Evolutionary conservation across 2,329 filamentous ascomycete genomes (phyloP), one percentile per base, ranked within the genome.

Genomic region (Venturia asperata): DNA sequence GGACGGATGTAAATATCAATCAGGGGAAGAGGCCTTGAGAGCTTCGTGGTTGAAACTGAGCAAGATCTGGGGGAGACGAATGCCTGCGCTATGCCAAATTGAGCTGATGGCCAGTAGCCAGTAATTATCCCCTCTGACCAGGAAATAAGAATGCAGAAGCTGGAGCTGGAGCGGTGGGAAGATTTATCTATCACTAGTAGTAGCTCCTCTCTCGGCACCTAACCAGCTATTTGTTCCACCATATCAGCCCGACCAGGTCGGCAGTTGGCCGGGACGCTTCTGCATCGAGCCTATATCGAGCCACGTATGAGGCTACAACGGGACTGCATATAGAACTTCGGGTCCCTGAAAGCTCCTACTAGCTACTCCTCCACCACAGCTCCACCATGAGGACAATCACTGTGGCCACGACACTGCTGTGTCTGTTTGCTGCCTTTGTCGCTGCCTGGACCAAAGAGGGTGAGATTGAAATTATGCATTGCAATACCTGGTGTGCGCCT

Each of bases 391-490:
- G 83, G 83, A 78, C 86, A 71, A 81, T 85, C 66, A 72, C 77
- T 67, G 78, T 87, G 70, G 78, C 90, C 71, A 82, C 88, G 64
- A 72, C 93, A 70, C 82, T 90, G 76, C 82, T 93, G 67, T 85
- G 85, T 78, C 78, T 88, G 70, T 77, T 91, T 69, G 84, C 83
- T 67, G 82, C 86, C 47, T 77, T 92, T 68, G 84, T 84, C 67
- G 84, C 86, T 62, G 90, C 90, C 60, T 96, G 92, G 91, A 86
- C 85, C 66, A 94, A 94, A 77, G 91, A 96, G 83, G 90, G 90
- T 89, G 77, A 70, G 80, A 75, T n/a, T 24, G 30, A 58, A 37
- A 21, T n/a, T 17, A 34, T 34, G 3, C 3, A 34, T 34, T 34
- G 39, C 21, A 37, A 17, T 39, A 45, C 10, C 39, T 41, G 11